A percentile compares a stretch with the other conserved stretches of the same genome.
phyloP scores from a whole-genome alignment of 2,329 filamentous ascomycete species.

The Colletotrichum eremochloae region DNA sequence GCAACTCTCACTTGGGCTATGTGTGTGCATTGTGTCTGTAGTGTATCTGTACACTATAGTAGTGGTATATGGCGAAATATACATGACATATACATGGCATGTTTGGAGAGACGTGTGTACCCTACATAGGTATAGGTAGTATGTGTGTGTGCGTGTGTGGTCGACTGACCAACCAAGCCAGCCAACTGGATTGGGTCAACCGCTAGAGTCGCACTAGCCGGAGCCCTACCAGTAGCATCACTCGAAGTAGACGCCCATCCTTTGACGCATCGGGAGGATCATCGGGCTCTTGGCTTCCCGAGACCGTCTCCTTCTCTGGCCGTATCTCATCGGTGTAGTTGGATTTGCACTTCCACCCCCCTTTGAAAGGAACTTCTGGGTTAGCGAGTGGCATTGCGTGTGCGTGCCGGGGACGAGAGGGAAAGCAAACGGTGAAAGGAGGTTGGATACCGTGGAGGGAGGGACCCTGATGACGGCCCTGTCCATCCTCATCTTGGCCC shows the following conservation, averaged over 20 bases:
- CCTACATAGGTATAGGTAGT: neutral
- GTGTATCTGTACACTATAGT: neutral
- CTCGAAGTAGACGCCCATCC: neutral
- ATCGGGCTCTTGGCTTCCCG: neutral
- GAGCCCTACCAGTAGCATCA: neutral
- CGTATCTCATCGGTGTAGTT: neutral
- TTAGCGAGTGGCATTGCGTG: neutral
- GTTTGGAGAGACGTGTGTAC: neutral
- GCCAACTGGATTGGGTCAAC: neutral
- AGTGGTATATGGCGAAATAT: neutral
- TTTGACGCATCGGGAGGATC: neutral
- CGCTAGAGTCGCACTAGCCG: neutral
- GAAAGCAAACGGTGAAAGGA: neutral
- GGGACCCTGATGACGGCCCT: conserved; percentile 19
- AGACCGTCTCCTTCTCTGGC: too few species aligned
- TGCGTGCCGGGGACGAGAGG: neutral
- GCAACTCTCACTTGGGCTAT: neutral
- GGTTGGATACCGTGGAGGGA: conserved; percentile 7
- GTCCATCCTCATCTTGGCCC: neutral
- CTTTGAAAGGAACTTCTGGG: neutral
- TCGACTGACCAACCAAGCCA: conserved; percentile 18
- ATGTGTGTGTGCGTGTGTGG: conserved; percentile 1
- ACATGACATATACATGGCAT: neutral
- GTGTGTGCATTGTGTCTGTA: neutral
- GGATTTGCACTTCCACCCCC: neutral